Evolutionary conservation across 192 early-diverging fungal genomes (phyloP).

Genomic region (Coemansia reversa): DNA sequence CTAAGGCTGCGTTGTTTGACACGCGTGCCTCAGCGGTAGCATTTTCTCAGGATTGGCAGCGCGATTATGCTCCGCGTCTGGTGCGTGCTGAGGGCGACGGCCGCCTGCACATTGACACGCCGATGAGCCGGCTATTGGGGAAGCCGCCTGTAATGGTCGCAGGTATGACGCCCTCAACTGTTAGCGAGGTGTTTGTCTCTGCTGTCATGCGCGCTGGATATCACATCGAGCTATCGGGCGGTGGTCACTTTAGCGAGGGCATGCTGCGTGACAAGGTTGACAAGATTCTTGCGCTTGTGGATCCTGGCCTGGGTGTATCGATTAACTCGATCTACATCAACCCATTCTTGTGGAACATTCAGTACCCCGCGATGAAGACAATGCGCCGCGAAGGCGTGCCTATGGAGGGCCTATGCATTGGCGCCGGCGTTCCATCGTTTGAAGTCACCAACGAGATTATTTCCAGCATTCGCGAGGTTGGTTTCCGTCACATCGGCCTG

Average conservation of each 20-base stretch:
- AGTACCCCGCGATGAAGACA: slow-evolving; percentile 80
- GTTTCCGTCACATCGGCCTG: slow-evolving; percentile 84
- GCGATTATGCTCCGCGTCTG: slow-evolving; percentile 79
- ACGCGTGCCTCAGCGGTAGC: slow-evolving; percentile 68
- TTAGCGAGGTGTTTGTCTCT: slow-evolving; percentile 75
- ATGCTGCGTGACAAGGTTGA: slow-evolving; percentile 76
- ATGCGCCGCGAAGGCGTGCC: slow-evolving; percentile 88
- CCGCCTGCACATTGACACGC: slow-evolving; percentile 79
- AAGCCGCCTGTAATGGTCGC: slow-evolving; percentile 92
- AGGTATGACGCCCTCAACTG: slow-evolving; percentile 92
- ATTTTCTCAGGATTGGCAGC: slow-evolving; percentile 85
- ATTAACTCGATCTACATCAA: slow-evolving; percentile 90
- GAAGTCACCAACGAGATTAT: slow-evolving; percentile 88
- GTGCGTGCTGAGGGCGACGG: slow-evolving; percentile 69
- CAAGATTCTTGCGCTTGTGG: slow-evolving; percentile 75
- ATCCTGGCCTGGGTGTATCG: slow-evolving; percentile 80
- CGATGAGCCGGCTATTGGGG: slow-evolving; percentile 80
- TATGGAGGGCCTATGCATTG: slow-evolving; percentile 89
- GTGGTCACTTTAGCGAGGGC: slow-evolving; percentile 85
- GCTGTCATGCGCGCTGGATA: slow-evolving; percentile 90
- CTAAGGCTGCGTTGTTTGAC: slow-evolving; percentile 81
- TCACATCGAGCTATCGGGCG: slow-evolving; percentile 88
- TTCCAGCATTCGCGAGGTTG: slow-evolving; percentile 71
- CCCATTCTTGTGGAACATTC: slow-evolving; percentile 82
- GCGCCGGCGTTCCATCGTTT: slow-evolving; percentile 86